phyloP scores from a whole-genome alignment of 2,329 filamentous ascomycete genomes.

The Clarireedia hainanense region DNA sequence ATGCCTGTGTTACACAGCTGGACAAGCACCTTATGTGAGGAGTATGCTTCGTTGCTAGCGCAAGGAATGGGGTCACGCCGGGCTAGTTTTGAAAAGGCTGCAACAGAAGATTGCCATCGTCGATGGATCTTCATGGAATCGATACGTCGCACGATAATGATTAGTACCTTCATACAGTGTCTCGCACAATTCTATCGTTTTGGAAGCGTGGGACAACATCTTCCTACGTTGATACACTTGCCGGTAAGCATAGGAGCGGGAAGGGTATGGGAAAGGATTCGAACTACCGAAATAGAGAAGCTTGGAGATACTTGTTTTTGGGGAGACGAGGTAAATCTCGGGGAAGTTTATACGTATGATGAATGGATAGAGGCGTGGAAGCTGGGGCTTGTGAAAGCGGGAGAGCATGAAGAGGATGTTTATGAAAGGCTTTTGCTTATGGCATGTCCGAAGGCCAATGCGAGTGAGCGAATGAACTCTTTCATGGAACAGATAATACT shows the following conservation, averaged over 20 bases:
- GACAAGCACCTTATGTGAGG: conserved; percentile 17
- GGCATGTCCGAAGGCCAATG: not conserved
- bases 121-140: conserved; percentile 30
- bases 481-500: not conserved
- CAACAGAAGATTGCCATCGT: not conserved
- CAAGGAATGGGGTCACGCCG: not conserved
- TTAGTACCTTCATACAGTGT: conserved; percentile 16
- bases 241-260: conserved; percentile 11
- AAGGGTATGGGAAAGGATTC: not conserved
- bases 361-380: not conserved
- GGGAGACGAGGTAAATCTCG: not conserved
- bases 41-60: not conserved
- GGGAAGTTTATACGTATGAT: not conserved
- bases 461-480: not conserved
- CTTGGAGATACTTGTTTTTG: not conserved
- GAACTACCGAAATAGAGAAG: not conserved
- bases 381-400: not conserved
- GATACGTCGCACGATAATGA: conserved; percentile 24
- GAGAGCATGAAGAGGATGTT: not conserved
- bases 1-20: conserved; percentile 21
- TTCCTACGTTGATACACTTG: conserved; percentile 4
- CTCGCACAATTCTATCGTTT: conserved; percentile 11
- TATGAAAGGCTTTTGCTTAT: conserved; percentile 10
- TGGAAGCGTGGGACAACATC: conserved; percentile 12
- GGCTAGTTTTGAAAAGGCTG: not conserved